Evolutionary conservation across 495 filamentous ascomycete species (phyloP).

Genomic region (Aspergillus leporis): DNA sequence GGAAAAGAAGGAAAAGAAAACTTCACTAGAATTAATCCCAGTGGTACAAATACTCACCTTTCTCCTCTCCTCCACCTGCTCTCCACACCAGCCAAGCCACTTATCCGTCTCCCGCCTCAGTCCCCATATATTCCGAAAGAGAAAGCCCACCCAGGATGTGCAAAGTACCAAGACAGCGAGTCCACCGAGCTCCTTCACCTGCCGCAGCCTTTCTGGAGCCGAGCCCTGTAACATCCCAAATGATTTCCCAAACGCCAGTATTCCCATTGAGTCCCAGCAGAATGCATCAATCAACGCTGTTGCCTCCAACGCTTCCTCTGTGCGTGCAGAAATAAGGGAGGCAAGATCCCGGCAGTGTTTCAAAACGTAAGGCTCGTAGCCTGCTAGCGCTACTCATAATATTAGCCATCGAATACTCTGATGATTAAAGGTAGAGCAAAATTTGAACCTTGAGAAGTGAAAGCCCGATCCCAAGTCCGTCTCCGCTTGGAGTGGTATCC

Average conservation of each 20-base stretch:
- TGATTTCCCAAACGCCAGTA: slow-evolving; percentile 12
- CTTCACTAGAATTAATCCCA: too few species aligned
- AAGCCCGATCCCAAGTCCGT: slow-evolving; percentile 15
- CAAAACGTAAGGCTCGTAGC: slow-evolving; percentile 14
- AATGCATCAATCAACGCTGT: slow-evolving; percentile 10
- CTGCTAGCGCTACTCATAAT: slow-evolving; percentile 1
- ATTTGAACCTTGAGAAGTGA: slow-evolving; percentile 11
- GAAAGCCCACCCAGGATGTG: slow-evolving; percentile 7
- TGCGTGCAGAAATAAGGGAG: slow-evolving; percentile 2
- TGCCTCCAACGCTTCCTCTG: background rate
- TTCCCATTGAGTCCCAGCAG: slow-evolving; percentile 17
- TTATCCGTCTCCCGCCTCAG: background rate
- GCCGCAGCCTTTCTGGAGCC: background rate
- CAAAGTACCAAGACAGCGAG: background rate
- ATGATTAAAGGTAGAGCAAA: too few species aligned
- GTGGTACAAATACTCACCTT: slow-evolving; percentile 3
- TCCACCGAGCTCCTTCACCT: slow-evolving; percentile 1
- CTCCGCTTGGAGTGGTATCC: slow-evolving; percentile 8
- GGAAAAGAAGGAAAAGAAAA: too few species aligned
- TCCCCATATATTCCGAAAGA: slow-evolving; percentile 5
- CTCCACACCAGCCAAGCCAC: slow-evolving; percentile 12
- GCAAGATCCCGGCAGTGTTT: slow-evolving; percentile 13
- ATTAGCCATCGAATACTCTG: background rate
- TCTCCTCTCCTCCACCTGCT: slow-evolving; percentile 9
- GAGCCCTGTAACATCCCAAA: slow-evolving; percentile 15